phyloP scores from a whole-genome alignment of 2,329 filamentous ascomycete genomes.

The Aspergillus pseudotamarii region DNA sequence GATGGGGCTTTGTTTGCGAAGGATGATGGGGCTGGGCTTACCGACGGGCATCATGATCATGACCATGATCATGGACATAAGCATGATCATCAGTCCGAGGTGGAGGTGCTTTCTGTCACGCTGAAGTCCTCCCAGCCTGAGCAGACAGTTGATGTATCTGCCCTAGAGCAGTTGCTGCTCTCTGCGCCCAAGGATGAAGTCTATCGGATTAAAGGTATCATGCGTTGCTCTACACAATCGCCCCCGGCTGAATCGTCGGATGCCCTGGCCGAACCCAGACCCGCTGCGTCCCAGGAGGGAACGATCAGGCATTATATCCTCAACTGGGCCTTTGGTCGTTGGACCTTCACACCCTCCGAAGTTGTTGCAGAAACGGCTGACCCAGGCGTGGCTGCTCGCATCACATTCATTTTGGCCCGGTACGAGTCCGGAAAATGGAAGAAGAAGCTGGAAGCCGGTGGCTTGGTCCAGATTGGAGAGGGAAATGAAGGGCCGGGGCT shows the following conservation, averaged over 20 bases:
- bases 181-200: conserved; percentile 87
- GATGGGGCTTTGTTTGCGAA: conserved; percentile 70
- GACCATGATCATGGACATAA: conserved; percentile 46
- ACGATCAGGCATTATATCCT: conserved; percentile 72
- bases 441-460: conserved; percentile 48
- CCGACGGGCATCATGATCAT: conserved; percentile 37
- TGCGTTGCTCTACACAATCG: conserved; percentile 48
- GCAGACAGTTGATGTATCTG: conserved; percentile 57
- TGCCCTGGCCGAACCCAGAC: conserved; percentile 32
- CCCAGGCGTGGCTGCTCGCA: conserved; percentile 36
- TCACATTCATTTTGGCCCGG: conserved; percentile 52
- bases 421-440: conserved; percentile 54
- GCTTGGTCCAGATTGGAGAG: conserved; percentile 34
- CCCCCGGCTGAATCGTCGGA: conserved; percentile 53
- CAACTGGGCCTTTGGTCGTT: conserved; percentile 97
- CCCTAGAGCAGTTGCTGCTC: conserved; percentile 68
- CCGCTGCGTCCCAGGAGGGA: conserved; percentile 27
- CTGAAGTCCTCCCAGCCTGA: conserved; percentile 52
- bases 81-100: conserved; percentile 74
- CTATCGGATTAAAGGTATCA: conserved; percentile 85
- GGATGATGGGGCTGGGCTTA: conserved; percentile 30
- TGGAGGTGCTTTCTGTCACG: conserved; percentile 86
- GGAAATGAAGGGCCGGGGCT: conserved; percentile 26
- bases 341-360: conserved; percentile 74
- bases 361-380: conserved; percentile 43